Evolutionary conservation across 208 protist genomes (phyloP), one percentile per base, ranked within the genome.

Genomic region (Trypanosoma cruzi): DNA sequence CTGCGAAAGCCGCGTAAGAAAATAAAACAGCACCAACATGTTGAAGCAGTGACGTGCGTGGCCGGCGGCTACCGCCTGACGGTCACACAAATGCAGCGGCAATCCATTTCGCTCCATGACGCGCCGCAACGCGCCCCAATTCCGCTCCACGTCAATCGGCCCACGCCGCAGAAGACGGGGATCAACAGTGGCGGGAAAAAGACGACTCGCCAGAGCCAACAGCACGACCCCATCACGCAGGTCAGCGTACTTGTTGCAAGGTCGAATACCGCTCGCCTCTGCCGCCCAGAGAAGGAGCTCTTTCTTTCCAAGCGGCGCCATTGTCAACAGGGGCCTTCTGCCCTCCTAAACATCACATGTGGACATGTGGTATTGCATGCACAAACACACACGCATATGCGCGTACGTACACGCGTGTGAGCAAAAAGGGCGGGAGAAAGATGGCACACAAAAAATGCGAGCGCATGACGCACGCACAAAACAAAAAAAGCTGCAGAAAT

Each of bases 11-110:
- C 66, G 61, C 20, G 58, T 24, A 32, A 94, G 56, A 36, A 94
- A 94, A 64, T 89, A 94, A 50, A 88, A 90, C 36, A 89, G 67
- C 14, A 92, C 83, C 28, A 94, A 64, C 24, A 81, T 64, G 71
- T 91, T 89, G 66, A 86, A 91, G 73, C 85, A 91, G 60, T 81
- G 68, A 1, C 80, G 71, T 20, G 79, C 79, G 57, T 81, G 64
- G 14, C 79, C 85, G 31, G 74, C 73, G 11, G 78, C 66, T 11
- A 94, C 59, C 16, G 77, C 77, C 31, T 79, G 60, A 22, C 66
- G 67, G 28, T 82, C 73, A 54, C 75, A 82, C 49, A 92, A 54
- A 57, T 74, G 68, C 31, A 73, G 31, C 4, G 88, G 88, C 14
- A 94, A 54, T 32, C 68, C 58, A 32, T 84, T 65, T 26, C 58